Percentiles rank a stretch among this genome's conserved stretches.
Evolutionary conservation across 192 early-diverging fungal species (phyloP).

Genomic region (Backusella tuberculispora): DNA sequence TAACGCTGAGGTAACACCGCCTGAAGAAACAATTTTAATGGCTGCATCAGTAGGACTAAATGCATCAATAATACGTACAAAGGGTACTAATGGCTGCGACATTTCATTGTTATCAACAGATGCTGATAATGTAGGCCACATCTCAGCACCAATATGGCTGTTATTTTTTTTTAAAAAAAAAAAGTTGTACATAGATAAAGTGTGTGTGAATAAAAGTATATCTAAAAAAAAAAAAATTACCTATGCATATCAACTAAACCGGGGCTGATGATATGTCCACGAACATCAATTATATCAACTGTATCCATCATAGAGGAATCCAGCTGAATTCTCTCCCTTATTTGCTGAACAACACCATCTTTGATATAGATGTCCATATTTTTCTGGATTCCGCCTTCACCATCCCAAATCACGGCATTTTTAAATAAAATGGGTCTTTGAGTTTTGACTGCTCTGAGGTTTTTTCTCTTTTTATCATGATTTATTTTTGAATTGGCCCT

Average conservation of each 20-base stretch:
- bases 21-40: conserved; percentile 59
- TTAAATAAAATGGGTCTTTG: conserved; percentile 20
- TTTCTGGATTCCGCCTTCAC: conserved; percentile 31
- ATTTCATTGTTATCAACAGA: conserved; percentile 71
- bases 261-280: conserved; percentile 60
- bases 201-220: background rate
- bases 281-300: conserved; percentile 20
- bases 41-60: conserved; percentile 69
- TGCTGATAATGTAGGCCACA: conserved; percentile 62
- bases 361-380: conserved; percentile 48
- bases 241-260: conserved; percentile 60
- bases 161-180: background rate
- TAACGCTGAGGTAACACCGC: conserved; percentile 77
- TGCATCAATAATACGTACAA: conserved; percentile 67
- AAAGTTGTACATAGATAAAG: no score
- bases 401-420: conserved; percentile 44
- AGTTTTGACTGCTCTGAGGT: conserved; percentile 21
- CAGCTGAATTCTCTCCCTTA: conserved; percentile 28
- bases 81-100: conserved; percentile 61
- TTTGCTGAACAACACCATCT: conserved; percentile 44
- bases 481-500: background rate
- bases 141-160: conserved; percentile 68
- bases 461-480: background rate
- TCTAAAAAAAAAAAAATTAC: conserved; percentile 13
- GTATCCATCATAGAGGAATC: conserved; percentile 44